Evolutionary conservation across 2,329 filamentous ascomycete species (phyloP), one percentile per base, ranked within the genome.

Genomic region (Huntiella decipiens): DNA sequence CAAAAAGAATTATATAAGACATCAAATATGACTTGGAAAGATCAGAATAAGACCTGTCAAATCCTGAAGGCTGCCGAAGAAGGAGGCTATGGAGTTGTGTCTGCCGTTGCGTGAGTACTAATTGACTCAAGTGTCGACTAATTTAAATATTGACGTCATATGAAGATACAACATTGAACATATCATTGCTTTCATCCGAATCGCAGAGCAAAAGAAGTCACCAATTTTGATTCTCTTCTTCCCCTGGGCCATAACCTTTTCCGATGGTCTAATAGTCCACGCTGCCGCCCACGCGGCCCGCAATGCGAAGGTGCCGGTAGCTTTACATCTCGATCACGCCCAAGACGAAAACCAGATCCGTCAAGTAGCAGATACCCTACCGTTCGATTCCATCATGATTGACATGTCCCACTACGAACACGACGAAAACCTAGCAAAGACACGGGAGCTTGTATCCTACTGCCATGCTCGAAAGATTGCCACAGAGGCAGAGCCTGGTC

Each of bases 371-470:
- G 65, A 70, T 49, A 61, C 64, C 1, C 62, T 74, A 34, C 66
- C 66, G 0, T 82, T 83, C 52, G 79, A 83, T 57, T 71, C 66
- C 45, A 82, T 84, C 56, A 83, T 84, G 79, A 73, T 83, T 0
- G 80, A 84, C 59, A 84, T 84, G 78, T 74, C 68, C 48, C 79
- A 83, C 56, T 74, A 79, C 55, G 77, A 80, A 53, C 76, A 75
- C 53, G 75, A 70, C 45, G 77, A 82, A 61, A 84, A 84, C 55
- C 63, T 85, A 34, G 63, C 66, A 1, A 65, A 69, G 56, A 82
- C 77, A 12, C 66, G 64, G 45, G 71, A 79, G 48, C 60, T 81
- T 46, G 74, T 75, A 2, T 60, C 59, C 11, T 74, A 77, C 53
- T 79, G 77, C 53, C 71, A 79, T 54, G 70, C 60, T 49, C 63